Evolutionary conservation across 78 protist species (phyloP), one percentile per base, ranked within the genome.

Genomic region (Neovahlkampfia damariscottae): DNA sequence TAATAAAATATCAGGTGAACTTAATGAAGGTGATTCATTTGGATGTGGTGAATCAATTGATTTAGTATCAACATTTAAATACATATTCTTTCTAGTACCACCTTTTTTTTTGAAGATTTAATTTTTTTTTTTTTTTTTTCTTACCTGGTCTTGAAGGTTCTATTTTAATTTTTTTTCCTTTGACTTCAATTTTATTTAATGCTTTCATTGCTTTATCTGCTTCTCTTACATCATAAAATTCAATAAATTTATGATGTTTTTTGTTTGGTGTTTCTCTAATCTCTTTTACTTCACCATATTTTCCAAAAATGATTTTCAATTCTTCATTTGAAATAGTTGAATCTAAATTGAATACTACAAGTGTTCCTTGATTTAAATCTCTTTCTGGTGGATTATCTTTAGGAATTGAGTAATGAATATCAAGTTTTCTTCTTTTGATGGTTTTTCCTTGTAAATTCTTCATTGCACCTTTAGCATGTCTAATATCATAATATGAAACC

Each of bases 181-280:
- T 41, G 0, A 86, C 1, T 19, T 78, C 81, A 0, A 40, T 29
- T 40, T 87, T 86, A 59, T 83, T 85, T n/a, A 86, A 77, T 31
- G 58, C 35, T 10, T 69, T 75, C 70, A 81, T 84, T 2, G 95
- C 95, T 6, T 32, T 66, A 10, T 28, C 74, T 0, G 95, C 91
- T 35, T 79, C 35, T 8, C 91, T 74, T 0, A 58, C 59, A 34
- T 90, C 91, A 71, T 41, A 90, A 36, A 70, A 90, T 70, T 90
- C 95, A 27, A 90, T 72, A 37, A 85, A 90, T 40, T 82, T 80
- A 40, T 90, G 90, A 38, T 67, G 86, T 67, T 74, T n/a, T 70
- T 88, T 88, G 84, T 88, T 80, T 6, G 95, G 89, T 0, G 91
- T 82, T n/a, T 85, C 90, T 9, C 95, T 8, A 27, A 90, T 86